Evolutionary conservation across 345 rosid genomes (phyloP), one percentile per base, ranked within the genome.

Genomic region (Pistacia atlantica): DNA sequence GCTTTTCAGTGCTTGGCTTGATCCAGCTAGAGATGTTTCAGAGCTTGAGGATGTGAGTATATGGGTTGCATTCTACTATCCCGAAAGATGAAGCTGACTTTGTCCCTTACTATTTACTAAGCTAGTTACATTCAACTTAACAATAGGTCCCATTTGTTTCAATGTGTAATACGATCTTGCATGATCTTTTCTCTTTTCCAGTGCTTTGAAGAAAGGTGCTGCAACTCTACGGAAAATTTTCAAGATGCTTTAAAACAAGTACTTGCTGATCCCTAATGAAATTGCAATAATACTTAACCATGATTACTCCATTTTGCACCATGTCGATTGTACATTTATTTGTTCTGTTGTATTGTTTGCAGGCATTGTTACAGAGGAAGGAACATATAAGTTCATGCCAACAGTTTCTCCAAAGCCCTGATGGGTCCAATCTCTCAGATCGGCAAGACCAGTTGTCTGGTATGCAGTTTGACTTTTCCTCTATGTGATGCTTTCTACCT

Each of bases 141-240:
- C 67, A 64, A 35, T 16, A 4, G 18, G 22, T 37, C 54, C 17
- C 45, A 25, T 61, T 59, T 25, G n/a, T 77, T 55, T 45, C 70
- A 64, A 8, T 64, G 48, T 38, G 11, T 35, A 17, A 64, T 38
- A 38, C 8, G 18, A 60, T 31, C 14, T 61, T 61, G 9, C 37
- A 57, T 64, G 54, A 22, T 42, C 66, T 57, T 62, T 25, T 2
- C 11, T 51, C 4, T 52, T 65, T 8, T 71, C 52, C 68, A 78
- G 81, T 66, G 72, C 77, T 73, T 78, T 56, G 81, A 78, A 78
- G 82, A 74, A 67, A 79, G 75, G 48, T 67, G 71, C 68, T 52
- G 77, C 62, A 66, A 78, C 62, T 7, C 72, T 28, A 52, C 11
- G 61, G 76, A 65, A 48, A 20, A 66, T 9, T 78, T 78, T 57